Evolutionary conservation across 257 asterid genomes (phyloP).

Genomic region (Ilex asprella): DNA sequence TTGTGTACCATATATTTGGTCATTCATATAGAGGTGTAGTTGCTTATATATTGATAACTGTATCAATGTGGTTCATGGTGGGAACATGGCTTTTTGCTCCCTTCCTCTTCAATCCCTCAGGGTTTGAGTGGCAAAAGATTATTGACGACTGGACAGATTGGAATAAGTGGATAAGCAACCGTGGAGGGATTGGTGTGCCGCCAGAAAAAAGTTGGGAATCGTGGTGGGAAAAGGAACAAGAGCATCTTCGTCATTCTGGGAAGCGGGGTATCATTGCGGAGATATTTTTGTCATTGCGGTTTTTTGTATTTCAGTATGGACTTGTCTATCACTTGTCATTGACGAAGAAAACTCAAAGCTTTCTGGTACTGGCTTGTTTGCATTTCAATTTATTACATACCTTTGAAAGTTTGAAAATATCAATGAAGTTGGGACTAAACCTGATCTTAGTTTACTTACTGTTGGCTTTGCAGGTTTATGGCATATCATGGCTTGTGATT

Average conservation of each 20-base stretch:
- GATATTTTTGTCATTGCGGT: constrained; percentile 74
- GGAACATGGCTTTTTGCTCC: constrained; percentile 97
- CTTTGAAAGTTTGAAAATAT: not conserved
- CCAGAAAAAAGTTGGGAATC: constrained; percentile 96
- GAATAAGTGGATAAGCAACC: constrained; percentile 86
- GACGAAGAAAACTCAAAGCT: constrained; percentile 27
- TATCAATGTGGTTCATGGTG: constrained; percentile 80
- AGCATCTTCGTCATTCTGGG: constrained; percentile 73
- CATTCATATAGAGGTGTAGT: constrained; percentile 48
- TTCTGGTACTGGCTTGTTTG: constrained; percentile 42
- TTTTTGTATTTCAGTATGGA: constrained; percentile 82
- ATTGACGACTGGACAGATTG: constrained; percentile 93
- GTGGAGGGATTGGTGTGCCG: constrained; percentile 88
- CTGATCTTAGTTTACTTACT: constrained; percentile 5
- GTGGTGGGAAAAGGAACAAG: constrained; percentile 94
- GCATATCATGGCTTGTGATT: constrained; percentile 81
- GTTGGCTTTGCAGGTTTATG: constrained; percentile 56
- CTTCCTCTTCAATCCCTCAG: constrained; percentile 88
- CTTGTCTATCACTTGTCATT: constrained; percentile 82
- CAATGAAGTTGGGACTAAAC: not conserved
- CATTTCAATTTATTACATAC: not conserved
- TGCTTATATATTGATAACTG: constrained; percentile 71
- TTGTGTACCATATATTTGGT: constrained; percentile 91
- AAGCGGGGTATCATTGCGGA: constrained; percentile 62
- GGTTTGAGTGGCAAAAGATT: constrained; percentile 94